Conservation (phyloP, 768 basidiomycete species). For the Boletellus ananiceps region DNA sequence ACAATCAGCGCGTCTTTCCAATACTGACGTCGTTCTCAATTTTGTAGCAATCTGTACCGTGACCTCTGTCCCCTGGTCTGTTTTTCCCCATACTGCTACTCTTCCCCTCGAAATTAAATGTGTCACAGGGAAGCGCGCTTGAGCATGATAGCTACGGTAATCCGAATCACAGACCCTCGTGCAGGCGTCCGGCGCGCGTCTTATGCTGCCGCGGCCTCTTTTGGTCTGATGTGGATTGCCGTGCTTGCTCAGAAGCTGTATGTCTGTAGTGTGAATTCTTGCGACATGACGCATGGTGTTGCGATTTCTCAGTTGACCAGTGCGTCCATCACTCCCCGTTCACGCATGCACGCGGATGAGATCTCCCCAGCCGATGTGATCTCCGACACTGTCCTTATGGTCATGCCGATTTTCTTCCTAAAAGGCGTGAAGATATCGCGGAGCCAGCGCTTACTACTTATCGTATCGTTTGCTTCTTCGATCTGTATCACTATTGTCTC, state of each 20-base stretch:
- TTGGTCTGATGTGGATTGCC: slow-evolving; percentile 15
- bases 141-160: slow-evolving; percentile 14
- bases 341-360: neutral
- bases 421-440: slow-evolving; percentile 11
- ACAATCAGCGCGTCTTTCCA: neutral
- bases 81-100: neutral
- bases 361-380: slow-evolving; percentile 15
- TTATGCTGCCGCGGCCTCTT: slow-evolving; percentile 2
- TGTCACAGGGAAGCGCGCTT: slow-evolving; percentile 11
- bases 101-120: neutral
- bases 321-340: neutral
- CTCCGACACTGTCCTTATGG: slow-evolving; percentile 15
- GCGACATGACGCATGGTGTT: neutral
- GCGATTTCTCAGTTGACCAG: slow-evolving; percentile 13
- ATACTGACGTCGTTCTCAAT: neutral
- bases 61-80: slow-evolving; percentile 12
- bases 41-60: neutral
- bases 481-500: slow-evolving; percentile 19
- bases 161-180: slow-evolving; percentile 6
- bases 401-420: slow-evolving; percentile 13
- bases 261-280: neutral
- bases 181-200: neutral
- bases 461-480: slow-evolving; percentile 20
- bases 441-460: slow-evolving; percentile 11
- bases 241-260: slow-evolving; percentile 4